Evolutionary conservation across 2,329 filamentous ascomycete species (phyloP).

Genomic region (Pleoardoris graminearum): DNA sequence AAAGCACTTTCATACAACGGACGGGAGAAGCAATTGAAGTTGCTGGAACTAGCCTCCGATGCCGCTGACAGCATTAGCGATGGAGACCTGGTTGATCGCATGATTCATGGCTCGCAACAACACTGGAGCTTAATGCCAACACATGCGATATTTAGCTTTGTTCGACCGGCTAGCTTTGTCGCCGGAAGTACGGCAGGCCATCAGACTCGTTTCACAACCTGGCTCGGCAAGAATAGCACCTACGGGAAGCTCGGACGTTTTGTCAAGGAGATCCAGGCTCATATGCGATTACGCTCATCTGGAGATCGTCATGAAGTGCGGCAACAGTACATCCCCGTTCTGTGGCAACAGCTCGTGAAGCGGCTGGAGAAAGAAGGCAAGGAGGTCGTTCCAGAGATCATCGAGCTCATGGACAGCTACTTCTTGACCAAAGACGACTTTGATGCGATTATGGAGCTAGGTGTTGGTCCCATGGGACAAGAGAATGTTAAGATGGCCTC

Average conservation of each 20-base stretch:
- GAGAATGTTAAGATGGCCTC: slow-evolving; percentile 76
- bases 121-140: slow-evolving; percentile 98
- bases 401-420: slow-evolving; percentile 96
- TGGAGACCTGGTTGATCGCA: slow-evolving; percentile 90
- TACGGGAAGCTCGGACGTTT: slow-evolving; percentile 71
- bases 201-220: slow-evolving; percentile 77
- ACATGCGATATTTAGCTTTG: slow-evolving; percentile 93
- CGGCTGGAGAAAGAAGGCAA: slow-evolving; percentile 77
- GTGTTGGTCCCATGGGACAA: slow-evolving; percentile 81
- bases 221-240: slow-evolving; percentile 96
- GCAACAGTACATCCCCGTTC: slow-evolving; percentile 86
- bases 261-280: slow-evolving; percentile 92
- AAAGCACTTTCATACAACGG: slow-evolving; percentile 64
- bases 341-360: slow-evolving; percentile 81
- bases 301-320: slow-evolving; percentile 92
- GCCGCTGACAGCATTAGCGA: slow-evolving; percentile 97
- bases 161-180: slow-evolving; percentile 84
- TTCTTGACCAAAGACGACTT: slow-evolving; percentile 94
- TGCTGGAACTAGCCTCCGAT: slow-evolving; percentile 82
- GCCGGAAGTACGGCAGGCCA: slow-evolving; percentile 71
- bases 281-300: slow-evolving; percentile 90
- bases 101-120: slow-evolving; percentile 98
- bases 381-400: slow-evolving; percentile 78
- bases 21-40: slow-evolving; percentile 74
- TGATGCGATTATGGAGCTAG: slow-evolving; percentile 88